A percentile compares a stretch with the other conserved stretches of the same genome.
phyloP scores from a whole-genome alignment of 495 filamentous ascomycete genomes.

The Podospora pseudocomata region DNA sequence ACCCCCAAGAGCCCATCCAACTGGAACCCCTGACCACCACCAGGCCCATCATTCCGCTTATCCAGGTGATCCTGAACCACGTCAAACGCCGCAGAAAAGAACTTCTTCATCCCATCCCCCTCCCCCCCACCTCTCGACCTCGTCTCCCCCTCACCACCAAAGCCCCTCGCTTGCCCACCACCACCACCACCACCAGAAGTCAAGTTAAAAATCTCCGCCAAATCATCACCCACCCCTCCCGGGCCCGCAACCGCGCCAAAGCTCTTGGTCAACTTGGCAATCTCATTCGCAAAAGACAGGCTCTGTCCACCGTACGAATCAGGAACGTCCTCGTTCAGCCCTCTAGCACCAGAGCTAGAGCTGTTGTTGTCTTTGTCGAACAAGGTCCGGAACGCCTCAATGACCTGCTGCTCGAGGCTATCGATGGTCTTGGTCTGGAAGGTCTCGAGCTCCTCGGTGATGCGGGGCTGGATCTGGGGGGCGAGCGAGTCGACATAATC shows the following conservation, averaged over 20 bases:
- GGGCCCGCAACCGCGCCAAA: slow-evolving; percentile 25
- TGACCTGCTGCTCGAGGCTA: slow-evolving; percentile 30
- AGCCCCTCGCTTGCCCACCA: slow-evolving; percentile 6
- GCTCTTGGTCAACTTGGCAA: slow-evolving; percentile 30
- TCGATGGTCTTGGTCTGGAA: slow-evolving; percentile 38
- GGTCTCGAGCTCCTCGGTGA: slow-evolving; percentile 30
- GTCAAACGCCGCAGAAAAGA: slow-evolving; percentile 33
- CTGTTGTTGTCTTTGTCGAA: slow-evolving; percentile 25
- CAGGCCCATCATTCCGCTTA: slow-evolving; percentile 14
- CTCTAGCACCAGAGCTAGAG: slow-evolving; percentile 12
- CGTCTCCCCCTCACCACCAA: slow-evolving; percentile 13
- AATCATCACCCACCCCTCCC: slow-evolving; percentile 28
- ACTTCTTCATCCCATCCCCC: background rate
- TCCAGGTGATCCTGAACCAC: slow-evolving; percentile 31
- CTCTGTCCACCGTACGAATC: slow-evolving; percentile 33
- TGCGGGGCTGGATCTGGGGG: slow-evolving; percentile 38
- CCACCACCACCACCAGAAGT: slow-evolving; percentile 21
- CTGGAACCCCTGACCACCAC: slow-evolving; percentile 24
- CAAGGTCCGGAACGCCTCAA: slow-evolving; percentile 34
- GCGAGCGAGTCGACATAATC: slow-evolving; percentile 38
- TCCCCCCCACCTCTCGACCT: slow-evolving; percentile 16
- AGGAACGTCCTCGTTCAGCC: slow-evolving; percentile 24
- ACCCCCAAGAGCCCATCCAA: slow-evolving; percentile 35
- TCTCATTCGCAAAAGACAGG: slow-evolving; percentile 36
- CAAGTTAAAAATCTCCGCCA: slow-evolving; percentile 35